phyloP scores from a whole-genome alignment of 495 filamentous ascomycete species.

The Penicillium longicatenatum region DNA sequence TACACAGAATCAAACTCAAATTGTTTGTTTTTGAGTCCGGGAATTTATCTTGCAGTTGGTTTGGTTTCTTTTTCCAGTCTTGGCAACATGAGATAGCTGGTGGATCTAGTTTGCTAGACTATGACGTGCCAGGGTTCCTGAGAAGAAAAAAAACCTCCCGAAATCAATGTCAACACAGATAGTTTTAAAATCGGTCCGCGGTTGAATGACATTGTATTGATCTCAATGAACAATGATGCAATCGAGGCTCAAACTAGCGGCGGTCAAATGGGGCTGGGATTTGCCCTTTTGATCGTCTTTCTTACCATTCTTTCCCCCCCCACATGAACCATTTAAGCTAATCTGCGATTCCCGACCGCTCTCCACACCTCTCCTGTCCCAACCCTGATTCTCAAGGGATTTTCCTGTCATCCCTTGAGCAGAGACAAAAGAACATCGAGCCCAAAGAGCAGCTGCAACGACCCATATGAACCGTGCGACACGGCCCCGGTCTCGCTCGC shows the following conservation, averaged over 20 bases:
- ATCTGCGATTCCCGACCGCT: slow-evolving; percentile 1
- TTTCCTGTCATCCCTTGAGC: background rate
- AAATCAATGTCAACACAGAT: background rate
- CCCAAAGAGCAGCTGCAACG: background rate
- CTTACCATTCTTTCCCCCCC: background rate
- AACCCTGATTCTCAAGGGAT: background rate
- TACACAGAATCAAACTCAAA: background rate
- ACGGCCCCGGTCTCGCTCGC: slow-evolving; percentile 30
- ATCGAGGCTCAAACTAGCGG: slow-evolving; percentile 21
- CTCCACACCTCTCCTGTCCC: slow-evolving; percentile 13
- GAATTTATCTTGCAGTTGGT: background rate
- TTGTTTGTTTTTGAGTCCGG: background rate
- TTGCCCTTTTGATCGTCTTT: slow-evolving; percentile 10
- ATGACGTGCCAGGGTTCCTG: background rate
- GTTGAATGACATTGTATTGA: background rate
- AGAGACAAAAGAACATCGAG: background rate
- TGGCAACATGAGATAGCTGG: background rate
- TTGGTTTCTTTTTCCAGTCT: background rate
- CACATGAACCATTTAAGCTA: slow-evolving; percentile 5
- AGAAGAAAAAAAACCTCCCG: background rate
- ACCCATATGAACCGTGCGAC: slow-evolving; percentile 39
- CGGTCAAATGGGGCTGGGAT: slow-evolving; percentile 15
- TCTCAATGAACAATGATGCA: slow-evolving; percentile 8
- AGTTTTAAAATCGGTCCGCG: background rate
- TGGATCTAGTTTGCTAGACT: background rate